Percentiles rank a stretch among this genome's conserved stretches.
phyloP scores from a whole-genome alignment of 306 rosid genomes.

The Cucumis cinereus region DNA sequence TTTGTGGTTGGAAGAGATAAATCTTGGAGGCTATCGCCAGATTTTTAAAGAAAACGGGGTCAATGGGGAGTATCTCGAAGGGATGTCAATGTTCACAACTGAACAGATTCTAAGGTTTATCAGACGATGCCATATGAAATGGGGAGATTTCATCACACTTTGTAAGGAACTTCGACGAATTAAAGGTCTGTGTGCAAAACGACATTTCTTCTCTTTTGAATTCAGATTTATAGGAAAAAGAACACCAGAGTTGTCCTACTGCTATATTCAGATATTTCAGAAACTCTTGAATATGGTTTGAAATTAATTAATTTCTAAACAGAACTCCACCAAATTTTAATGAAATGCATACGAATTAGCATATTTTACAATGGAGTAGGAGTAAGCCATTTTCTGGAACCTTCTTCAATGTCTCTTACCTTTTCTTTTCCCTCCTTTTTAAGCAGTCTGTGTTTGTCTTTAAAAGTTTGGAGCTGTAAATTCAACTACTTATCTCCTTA shows the following conservation, averaged over 20 bases:
- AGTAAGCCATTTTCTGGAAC: not conserved
- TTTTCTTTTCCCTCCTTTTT: not conserved
- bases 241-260: not conserved
- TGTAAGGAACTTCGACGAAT: constrained; percentile 97
- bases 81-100: constrained; percentile 98
- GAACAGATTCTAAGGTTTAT: constrained; percentile 97
- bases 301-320: not conserved
- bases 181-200: constrained; percentile 45
- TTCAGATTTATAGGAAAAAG: not conserved
- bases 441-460: not conserved
- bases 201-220: not conserved
- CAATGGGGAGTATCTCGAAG: constrained; percentile 96
- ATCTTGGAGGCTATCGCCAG: constrained; percentile 81
- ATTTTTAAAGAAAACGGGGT: constrained; percentile 90
- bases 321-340: not conserved
- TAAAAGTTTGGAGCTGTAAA: not conserved
- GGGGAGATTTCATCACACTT: constrained; percentile 96
- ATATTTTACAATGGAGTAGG: not conserved
- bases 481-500: not conserved
- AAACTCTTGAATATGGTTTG: not conserved
- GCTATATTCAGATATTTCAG: not conserved
- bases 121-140: constrained; percentile 97
- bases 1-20: constrained; percentile 92
- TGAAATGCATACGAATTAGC: not conserved
- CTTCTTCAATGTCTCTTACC: not conserved